Evolutionary conservation across 2,329 filamentous ascomycete species (phyloP).

Genomic region (Botrytis fabae): DNA sequence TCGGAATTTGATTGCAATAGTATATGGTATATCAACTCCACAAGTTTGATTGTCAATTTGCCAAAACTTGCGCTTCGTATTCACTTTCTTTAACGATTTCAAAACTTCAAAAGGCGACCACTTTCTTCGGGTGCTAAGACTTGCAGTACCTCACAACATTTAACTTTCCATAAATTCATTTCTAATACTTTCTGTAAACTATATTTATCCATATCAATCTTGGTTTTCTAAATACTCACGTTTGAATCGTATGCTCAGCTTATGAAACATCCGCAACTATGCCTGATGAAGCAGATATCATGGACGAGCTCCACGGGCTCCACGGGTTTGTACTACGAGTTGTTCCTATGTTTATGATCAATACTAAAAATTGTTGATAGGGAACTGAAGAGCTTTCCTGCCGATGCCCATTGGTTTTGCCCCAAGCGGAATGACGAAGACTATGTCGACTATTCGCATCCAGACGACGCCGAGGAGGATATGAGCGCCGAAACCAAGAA

Average conservation of each 20-base stretch:
- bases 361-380: slow-evolving; percentile 29
- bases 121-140: background rate
- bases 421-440: slow-evolving; percentile 65
- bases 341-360: background rate
- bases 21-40: background rate
- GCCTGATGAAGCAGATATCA: slow-evolving; percentile 38
- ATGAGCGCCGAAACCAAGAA: slow-evolving; percentile 54
- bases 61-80: background rate
- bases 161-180: background rate
- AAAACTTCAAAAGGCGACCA: background rate
- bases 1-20: background rate
- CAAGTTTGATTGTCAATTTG: background rate
- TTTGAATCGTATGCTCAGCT: slow-evolving; percentile 24
- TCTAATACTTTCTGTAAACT: background rate
- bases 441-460: slow-evolving; percentile 61
- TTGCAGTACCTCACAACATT: background rate
- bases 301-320: slow-evolving; percentile 39
- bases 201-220: background rate
- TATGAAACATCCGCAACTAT: slow-evolving; percentile 26
- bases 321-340: slow-evolving; percentile 31
- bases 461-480: slow-evolving; percentile 48
- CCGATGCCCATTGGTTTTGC: slow-evolving; percentile 64
- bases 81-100: slow-evolving; percentile 6
- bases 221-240: background rate
- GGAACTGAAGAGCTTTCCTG: slow-evolving; percentile 38